These are phyloP conservation scores for Saccharum officinarum DNA, from an alignment of 176 grass and related monocot genomes.

Conservation along the genomic window DNA sequence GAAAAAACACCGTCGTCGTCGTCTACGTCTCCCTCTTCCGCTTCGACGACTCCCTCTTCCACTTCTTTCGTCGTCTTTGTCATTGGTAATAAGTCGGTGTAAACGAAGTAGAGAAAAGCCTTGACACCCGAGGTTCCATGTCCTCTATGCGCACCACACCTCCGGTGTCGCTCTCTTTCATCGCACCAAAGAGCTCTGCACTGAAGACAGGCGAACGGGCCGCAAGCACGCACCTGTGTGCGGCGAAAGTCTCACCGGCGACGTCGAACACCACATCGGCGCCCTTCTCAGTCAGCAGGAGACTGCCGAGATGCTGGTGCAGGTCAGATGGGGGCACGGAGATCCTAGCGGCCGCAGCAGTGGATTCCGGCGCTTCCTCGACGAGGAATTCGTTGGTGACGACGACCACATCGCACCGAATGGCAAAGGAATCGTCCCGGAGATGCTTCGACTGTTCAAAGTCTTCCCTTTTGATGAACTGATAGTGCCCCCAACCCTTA, in stretches of 20 bases:
- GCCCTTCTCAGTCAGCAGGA: slow-evolving; percentile 23
- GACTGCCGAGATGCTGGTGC: slow-evolving; percentile 27
- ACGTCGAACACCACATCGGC: slow-evolving; percentile 45
- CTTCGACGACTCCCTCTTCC: no score
- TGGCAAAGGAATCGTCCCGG: background rate
- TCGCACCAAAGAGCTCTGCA: slow-evolving; percentile 33
- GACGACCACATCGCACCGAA: background rate
- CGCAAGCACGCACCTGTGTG: slow-evolving; percentile 37
- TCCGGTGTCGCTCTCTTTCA: slow-evolving; percentile 34
- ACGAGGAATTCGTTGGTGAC: background rate
- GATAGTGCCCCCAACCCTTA: background rate
- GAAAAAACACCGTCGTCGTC: no score
- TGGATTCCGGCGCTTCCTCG: no score
- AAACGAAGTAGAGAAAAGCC: no score
- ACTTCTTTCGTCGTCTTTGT: background rate
- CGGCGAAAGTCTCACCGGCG: slow-evolving; percentile 26
- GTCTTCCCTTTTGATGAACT: background rate
- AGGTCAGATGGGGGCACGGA: slow-evolving; percentile 11
- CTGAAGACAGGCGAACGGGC: slow-evolving; percentile 44
- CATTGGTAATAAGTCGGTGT: background rate
- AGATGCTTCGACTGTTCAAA: background rate
- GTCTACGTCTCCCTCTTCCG: background rate
- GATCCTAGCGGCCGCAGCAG: background rate
- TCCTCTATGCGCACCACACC: background rate
- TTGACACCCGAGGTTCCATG: slow-evolving; percentile 19